These are phyloP conservation scores for Canavalia gladiata DNA, from an alignment of 306 rosid species.

Conservation along the genomic window DNA sequence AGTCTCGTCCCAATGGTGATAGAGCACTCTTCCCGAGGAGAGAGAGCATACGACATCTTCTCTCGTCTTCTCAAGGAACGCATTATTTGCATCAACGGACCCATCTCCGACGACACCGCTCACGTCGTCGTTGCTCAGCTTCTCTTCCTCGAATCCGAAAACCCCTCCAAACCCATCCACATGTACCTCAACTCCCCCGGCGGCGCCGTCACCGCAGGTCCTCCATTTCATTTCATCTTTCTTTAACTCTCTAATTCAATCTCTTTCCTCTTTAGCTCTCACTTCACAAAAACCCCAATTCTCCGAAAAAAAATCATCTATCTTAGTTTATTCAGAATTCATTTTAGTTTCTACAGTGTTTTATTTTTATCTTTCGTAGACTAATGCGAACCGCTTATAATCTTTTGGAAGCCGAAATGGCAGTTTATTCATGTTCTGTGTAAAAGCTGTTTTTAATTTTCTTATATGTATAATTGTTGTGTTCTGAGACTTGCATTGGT, in stretches of 20 bases:
- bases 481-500: constrained; percentile 36
- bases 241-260: neutral
- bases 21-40: constrained; percentile 95
- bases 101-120: constrained; percentile 91
- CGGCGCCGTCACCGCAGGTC: constrained; percentile 96
- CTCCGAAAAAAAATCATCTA: neutral
- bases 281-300: neutral
- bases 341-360: no score
- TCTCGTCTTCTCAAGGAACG: constrained; percentile 98
- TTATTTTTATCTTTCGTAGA: no score
- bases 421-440: no score
- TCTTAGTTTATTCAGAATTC: no score
- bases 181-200: constrained; percentile 98
- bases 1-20: constrained; percentile 91
- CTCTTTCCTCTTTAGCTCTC: neutral
- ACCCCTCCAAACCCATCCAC: constrained; percentile 89
- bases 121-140: constrained; percentile 99
- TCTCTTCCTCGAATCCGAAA: constrained; percentile 93
- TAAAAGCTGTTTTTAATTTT: neutral
- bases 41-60: constrained; percentile 97
- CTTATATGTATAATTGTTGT: neutral
- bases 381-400: no score
- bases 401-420: no score
- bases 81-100: constrained; percentile 92
- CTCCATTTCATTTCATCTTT: no score